Percentiles rank a stretch among this genome's conserved stretches.
Evolutionary conservation across 805 yeast genomes (phyloP).

Genomic region (Monosporozyma siamensis): DNA sequence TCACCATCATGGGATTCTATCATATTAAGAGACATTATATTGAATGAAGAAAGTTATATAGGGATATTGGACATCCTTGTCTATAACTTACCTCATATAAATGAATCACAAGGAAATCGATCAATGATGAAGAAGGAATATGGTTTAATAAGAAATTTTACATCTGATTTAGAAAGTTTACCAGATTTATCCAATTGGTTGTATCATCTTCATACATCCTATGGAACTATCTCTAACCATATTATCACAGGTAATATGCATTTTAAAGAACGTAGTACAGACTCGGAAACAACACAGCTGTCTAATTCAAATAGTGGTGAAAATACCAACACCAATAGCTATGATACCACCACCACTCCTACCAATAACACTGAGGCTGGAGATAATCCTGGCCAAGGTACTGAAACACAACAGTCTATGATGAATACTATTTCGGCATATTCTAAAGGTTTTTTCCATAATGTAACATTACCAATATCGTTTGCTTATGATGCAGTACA

Average conservation of each 20-base stretch:
- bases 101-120: conserved; percentile 5
- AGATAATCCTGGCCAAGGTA: not conserved
- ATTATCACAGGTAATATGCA: conserved; percentile 23
- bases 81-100: conserved; percentile 21
- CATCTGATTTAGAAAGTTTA: conserved; percentile 16
- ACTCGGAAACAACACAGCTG: conserved; percentile 2
- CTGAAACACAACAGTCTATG: not conserved
- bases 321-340: conserved; percentile 3
- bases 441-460: conserved; percentile 20
- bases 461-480: conserved; percentile 25
- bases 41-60: conserved; percentile 22
- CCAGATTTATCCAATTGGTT: conserved; percentile 28
- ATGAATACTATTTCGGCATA: conserved; percentile 2
- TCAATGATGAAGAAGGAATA: conserved; percentile 12
- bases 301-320: too few species aligned
- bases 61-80: conserved; percentile 25
- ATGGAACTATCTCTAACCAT: conserved; percentile 23
- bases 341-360: not conserved
- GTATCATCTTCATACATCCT: conserved; percentile 22
- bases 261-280: conserved; percentile 12
- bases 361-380: not conserved
- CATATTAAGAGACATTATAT: conserved; percentile 19
- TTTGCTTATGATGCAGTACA: conserved; percentile 30
- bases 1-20: conserved; percentile 22
- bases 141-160: conserved; percentile 25